Conservation (phyloP, 192 early-diverging fungal genomes). For the Umbelopsis sp. region DNA sequence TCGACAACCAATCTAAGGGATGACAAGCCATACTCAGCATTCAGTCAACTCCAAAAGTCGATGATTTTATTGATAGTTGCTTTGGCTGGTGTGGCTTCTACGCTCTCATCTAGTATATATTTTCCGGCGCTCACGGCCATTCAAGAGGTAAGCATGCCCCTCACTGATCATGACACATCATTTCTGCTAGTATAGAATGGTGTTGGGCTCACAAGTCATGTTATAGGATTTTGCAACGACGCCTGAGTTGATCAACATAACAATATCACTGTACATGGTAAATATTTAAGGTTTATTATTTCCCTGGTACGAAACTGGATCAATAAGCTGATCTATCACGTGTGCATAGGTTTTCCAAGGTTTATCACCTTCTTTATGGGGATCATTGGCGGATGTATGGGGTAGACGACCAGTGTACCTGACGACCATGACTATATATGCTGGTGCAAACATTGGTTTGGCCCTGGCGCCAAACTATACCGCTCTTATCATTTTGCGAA, state of each 20-base stretch:
- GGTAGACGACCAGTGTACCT: constrained; percentile 43
- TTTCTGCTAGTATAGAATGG: neutral
- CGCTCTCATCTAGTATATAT: constrained; percentile 32
- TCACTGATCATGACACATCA: neutral
- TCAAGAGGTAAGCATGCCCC: neutral
- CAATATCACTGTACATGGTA: constrained; percentile 24
- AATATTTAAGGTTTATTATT: neutral
- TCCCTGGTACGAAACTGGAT: no score
- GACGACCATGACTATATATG: constrained; percentile 30
- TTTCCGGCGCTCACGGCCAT: constrained; percentile 30
- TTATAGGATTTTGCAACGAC: constrained; percentile 15
- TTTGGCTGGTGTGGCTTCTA: constrained; percentile 35
- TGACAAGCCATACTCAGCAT: constrained; percentile 20
- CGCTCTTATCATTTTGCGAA: constrained; percentile 27
- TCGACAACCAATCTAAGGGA: neutral
- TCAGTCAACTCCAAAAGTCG: constrained; percentile 25
- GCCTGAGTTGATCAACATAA: constrained; percentile 21
- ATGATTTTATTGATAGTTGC: constrained; percentile 40
- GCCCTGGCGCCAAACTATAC: constrained; percentile 30
- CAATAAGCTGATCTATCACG: neutral
- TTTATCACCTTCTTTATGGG: constrained; percentile 42
- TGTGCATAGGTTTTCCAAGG: constrained; percentile 29
- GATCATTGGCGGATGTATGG: constrained; percentile 33
- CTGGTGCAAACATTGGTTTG: constrained; percentile 34
- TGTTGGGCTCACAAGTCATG: neutral